Evolutionary conservation across 305 asterid species (phyloP).

Genomic region (Fraxinus platypoda): DNA sequence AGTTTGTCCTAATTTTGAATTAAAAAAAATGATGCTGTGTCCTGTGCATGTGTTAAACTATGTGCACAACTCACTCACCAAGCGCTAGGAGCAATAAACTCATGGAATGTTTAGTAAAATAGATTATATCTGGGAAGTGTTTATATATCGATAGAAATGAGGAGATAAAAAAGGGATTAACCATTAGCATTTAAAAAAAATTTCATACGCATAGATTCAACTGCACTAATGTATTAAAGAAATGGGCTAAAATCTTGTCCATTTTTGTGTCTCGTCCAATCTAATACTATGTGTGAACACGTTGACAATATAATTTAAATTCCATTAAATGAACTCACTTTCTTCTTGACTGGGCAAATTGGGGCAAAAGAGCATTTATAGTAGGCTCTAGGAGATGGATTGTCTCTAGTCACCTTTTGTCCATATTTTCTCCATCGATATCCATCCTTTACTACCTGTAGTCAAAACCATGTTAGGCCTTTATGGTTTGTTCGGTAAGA

Average conservation of each 20-base stretch:
- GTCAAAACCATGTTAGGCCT: background rate
- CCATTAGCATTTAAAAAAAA: background rate
- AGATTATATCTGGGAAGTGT: background rate
- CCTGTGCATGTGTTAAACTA: background rate
- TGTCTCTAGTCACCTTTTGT: conserved; percentile 78
- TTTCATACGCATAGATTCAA: background rate
- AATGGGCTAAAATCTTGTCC: background rate
- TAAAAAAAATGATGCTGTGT: background rate
- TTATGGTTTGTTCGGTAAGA: background rate
- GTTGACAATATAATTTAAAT: background rate
- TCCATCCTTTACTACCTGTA: conserved; percentile 71
- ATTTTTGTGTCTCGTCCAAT: background rate
- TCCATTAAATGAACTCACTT: conserved; percentile 34
- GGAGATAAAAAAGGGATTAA: background rate
- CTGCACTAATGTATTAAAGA: background rate
- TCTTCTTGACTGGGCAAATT: conserved; percentile 73
- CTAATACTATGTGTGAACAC: background rate
- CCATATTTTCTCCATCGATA: conserved; percentile 88
- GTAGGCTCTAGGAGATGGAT: conserved; percentile 88
- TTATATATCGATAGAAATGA: background rate
- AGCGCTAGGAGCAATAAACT: background rate
- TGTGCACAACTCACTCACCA: background rate
- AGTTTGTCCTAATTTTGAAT: background rate
- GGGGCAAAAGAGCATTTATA: conserved; percentile 75
- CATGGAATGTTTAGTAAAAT: background rate